These are phyloP conservation scores for Colletotrichum lentis DNA, from an alignment of 2,329 filamentous ascomycete species.

Conservation along the genomic window DNA sequence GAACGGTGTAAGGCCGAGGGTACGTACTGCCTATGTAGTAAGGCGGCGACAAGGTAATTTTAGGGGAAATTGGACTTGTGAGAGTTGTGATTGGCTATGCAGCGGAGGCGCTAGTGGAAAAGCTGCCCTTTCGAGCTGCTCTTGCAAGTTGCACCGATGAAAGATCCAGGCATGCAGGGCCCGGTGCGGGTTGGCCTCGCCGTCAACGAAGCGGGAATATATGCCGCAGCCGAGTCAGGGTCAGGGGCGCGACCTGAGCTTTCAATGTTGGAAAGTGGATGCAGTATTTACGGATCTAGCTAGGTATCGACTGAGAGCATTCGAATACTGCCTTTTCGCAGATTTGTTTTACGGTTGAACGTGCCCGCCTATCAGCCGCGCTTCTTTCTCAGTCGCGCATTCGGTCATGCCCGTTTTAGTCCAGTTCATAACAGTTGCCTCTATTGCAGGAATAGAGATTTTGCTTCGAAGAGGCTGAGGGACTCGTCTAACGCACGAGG, in stretches of 20 bases:
- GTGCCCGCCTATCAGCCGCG: not conserved
- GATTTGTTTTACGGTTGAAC: not conserved
- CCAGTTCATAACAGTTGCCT: not conserved
- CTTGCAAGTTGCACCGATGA: not conserved
- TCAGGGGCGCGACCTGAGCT: not conserved
- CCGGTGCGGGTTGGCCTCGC: not conserved
- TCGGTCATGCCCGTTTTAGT: constrained; percentile 16
- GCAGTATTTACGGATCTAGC: too few species aligned
- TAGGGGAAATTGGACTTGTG: not conserved
- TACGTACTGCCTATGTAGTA: too few species aligned
- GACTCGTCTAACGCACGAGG: not conserved
- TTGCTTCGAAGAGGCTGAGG: constrained; percentile 1
- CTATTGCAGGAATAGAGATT: not conserved
- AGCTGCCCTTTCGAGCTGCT: not conserved
- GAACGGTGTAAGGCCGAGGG: not conserved
- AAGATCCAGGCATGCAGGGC: not conserved
- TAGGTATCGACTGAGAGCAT: too few species aligned
- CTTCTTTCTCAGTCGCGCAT: not conserved
- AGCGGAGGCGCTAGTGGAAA: not conserved
- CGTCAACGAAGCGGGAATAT: constrained; percentile 14
- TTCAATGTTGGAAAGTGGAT: not conserved
- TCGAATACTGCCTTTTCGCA: too few species aligned
- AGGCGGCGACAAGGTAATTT: constrained; percentile 5
- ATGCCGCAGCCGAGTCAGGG: constrained; percentile 27
- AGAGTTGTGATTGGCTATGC: constrained; percentile 1